Evolutionary conservation across 1,284 basidiomycete genomes (phyloP).

Genomic region (Sutorius eximius): DNA sequence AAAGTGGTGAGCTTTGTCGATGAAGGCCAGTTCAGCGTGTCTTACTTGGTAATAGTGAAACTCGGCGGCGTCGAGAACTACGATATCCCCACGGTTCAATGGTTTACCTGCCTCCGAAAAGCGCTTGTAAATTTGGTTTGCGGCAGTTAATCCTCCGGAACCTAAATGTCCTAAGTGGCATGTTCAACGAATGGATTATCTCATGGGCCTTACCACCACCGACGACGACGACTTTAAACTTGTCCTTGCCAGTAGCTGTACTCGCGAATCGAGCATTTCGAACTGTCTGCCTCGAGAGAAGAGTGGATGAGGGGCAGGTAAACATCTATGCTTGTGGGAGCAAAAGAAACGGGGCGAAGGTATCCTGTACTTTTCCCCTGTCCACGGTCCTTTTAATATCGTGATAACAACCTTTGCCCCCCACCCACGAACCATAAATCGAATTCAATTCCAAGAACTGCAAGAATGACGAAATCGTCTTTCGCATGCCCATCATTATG

Average conservation of each 20-base stretch:
- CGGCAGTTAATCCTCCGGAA: constrained; percentile 74
- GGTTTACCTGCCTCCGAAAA: constrained; percentile 71
- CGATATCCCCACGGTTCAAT: constrained; percentile 75
- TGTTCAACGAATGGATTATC: not conserved
- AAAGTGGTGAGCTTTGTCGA: constrained; percentile 8
- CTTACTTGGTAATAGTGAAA: constrained; percentile 78
- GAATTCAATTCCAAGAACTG: constrained; percentile 8
- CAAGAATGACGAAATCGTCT: constrained; percentile 23
- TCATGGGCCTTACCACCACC: constrained; percentile 55
- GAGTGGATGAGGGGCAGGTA: too few relatives aligned
- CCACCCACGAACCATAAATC: constrained; percentile 1
- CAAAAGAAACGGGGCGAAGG: too few relatives aligned
- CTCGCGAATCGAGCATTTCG: too few relatives aligned
- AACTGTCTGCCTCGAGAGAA: too few relatives aligned
- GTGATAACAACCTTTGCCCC: too few relatives aligned
- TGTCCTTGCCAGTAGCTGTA: too few relatives aligned
- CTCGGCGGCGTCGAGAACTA: constrained; percentile 76
- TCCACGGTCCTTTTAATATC: too few relatives aligned
- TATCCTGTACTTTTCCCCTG: too few relatives aligned
- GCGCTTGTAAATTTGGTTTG: constrained; percentile 80
- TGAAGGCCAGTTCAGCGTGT: constrained; percentile 1
- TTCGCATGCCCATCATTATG: not conserved
- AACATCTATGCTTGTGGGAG: too few relatives aligned
- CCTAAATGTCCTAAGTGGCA: constrained; percentile 44
- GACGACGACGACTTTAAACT: constrained; percentile 63